Evolutionary conservation across 495 filamentous ascomycete species (phyloP).

Genomic region (Hyaloscypha bicolor): DNA sequence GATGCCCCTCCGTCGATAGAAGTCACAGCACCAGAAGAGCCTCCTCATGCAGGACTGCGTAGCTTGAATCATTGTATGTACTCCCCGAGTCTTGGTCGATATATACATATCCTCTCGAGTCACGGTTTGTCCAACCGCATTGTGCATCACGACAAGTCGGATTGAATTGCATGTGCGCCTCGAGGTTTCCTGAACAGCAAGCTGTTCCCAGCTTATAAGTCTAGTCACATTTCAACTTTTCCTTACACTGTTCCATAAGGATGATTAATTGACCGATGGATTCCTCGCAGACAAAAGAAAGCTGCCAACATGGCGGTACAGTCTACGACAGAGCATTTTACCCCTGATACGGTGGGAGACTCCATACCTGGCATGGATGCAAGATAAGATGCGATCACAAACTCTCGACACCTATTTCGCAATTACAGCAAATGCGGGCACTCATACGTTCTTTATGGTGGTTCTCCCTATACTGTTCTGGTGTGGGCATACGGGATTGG

Average conservation of each 20-base stretch:
- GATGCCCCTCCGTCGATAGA: conserved; percentile 33
- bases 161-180: neutral
- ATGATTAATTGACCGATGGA: conserved; percentile 15
- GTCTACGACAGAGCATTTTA: conserved; percentile 75
- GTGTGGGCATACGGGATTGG: conserved; percentile 82
- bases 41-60: conserved; percentile 71
- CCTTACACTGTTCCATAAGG: neutral
- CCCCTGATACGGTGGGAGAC: conserved; percentile 94
- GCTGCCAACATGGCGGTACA: conserved; percentile 88
- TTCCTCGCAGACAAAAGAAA: conserved; percentile 68
- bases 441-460: conserved; percentile 98
- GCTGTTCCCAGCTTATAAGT: neutral
- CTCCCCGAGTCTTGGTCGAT: conserved; percentile 10
- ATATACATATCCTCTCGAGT: neutral
- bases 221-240: neutral
- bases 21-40: conserved; percentile 34
- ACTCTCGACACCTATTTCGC: conserved; percentile 94
- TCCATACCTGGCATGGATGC: conserved; percentile 84
- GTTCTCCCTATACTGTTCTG: conserved; percentile 92
- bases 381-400: conserved; percentile 75
- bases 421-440: conserved; percentile 93
- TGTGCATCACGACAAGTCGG: conserved; percentile 1
- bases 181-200: neutral
- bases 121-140: neutral
- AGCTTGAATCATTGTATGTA: conserved; percentile 76